Base-by-base conservation (phyloP, 2,329 filamentous ascomycete species). In the Pseudonectria buxi region DNA sequence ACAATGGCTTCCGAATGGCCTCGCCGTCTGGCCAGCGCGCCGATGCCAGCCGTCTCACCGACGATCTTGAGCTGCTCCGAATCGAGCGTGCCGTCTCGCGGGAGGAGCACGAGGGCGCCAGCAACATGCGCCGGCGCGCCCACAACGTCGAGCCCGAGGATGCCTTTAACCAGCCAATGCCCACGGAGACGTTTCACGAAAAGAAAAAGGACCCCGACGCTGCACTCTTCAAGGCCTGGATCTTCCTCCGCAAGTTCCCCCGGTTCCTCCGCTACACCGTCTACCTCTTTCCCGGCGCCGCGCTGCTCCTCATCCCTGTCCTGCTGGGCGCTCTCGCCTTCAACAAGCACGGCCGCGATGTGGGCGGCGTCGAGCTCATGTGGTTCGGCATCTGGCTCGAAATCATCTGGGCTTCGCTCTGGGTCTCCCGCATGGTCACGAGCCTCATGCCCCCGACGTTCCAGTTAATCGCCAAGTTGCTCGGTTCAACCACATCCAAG, bases 351-450 rank as follows among this genome's bases (percentile, higher is more conserved):
- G 53, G 55, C n/a, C 54, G 61, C 10, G 56, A 82, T 2, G 77
- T 74, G 3, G 87, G 87, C 1, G 86, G 83, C 14, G 87, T 95
- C 0, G 55, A 78, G 43, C 66, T 95, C 29, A 67, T 87, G 40
- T 96, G 90, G 90, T 95, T 96, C 55, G 85, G 85, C 22, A 87
- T 95, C 43, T 96, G 90, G 90, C 72, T 95, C 13, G 86, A 95
- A 59, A 86, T 95, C 28, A 73, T 95, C 16, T 96, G 90, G 90
- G 71, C 90, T 44, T 87, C 87, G 0, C 69, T 95, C 0, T 96
- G 90, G 90, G 81, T 83, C 14, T 83, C 71, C 1, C 67, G 73
- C 10, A 73, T 77, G 54, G 46, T 69, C 28, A 73, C 70, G 4
- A 67, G 69, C 16, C 54, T 73, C 25, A 59, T 77, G 45, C 73